Conservation (phyloP, 345 rosid genomes). For the Eucalyptus victrix region DNA sequence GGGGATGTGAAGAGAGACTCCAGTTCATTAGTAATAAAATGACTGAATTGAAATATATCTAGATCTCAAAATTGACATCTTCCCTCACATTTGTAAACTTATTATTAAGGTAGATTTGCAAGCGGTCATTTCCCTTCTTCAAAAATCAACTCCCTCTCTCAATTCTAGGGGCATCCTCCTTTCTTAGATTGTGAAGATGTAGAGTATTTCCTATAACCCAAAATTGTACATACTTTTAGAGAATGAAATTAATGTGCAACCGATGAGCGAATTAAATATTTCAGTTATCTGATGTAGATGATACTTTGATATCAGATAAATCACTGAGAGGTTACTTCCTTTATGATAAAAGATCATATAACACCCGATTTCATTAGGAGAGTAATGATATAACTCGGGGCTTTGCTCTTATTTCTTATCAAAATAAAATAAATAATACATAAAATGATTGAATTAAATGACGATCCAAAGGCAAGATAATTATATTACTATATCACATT, state of each 20-base stretch:
- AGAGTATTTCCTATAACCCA: not conserved
- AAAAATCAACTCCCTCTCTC: not conserved
- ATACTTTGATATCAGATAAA: fast-evolving
- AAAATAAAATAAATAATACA: too few species aligned
- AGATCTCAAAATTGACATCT: not conserved
- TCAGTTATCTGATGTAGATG: fast-evolving
- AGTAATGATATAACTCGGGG: too few species aligned
- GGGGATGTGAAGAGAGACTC: not conserved
- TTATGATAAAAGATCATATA: not conserved
- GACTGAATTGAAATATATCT: not conserved
- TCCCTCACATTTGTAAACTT: not conserved
- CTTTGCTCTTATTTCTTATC: not conserved
- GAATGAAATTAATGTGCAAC: not conserved
- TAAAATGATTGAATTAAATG: not conserved
- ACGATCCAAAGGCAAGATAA: not conserved
- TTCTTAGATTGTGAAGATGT: not conserved
- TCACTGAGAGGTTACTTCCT: fast-evolving
- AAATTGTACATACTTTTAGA: not conserved
- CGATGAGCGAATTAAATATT: too few species aligned
- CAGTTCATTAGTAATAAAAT: not conserved
- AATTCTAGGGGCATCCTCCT: fast-evolving
- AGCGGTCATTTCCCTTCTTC: not conserved
- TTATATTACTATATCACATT: not conserved
- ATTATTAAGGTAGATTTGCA: not conserved
- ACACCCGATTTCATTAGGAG: fast-evolving